Conservation (phyloP, 2,329 filamentous ascomycete species). For the Decorospora gaudefroyi region DNA sequence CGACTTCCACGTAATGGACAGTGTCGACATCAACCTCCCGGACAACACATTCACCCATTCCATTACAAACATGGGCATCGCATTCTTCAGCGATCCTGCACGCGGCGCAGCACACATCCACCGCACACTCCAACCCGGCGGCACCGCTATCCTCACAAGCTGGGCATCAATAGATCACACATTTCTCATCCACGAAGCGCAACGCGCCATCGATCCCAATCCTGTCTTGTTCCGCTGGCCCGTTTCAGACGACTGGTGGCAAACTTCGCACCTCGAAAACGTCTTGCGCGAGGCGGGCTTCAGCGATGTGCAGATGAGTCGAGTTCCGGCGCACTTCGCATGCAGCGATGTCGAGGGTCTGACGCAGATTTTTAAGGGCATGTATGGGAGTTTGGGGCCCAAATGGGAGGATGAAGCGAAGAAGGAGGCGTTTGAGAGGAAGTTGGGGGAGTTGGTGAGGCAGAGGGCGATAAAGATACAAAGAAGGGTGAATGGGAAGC, state of each 20-base stretch:
- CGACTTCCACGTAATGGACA: conserved; percentile 5
- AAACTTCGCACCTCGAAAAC: conserved; percentile 8
- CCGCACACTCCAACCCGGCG: conserved; percentile 46
- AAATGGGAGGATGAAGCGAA: conserved; percentile 13
- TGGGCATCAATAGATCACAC: conserved; percentile 19
- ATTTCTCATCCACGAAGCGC: conserved; percentile 8
- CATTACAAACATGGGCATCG: conserved; percentile 49
- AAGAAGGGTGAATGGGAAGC: conserved; percentile 7
- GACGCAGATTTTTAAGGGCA: too few species aligned
- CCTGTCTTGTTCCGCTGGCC: conserved; percentile 15
- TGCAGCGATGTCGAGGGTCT: too few species aligned
- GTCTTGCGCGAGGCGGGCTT: conserved; percentile 14
- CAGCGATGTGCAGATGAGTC: conserved; percentile 6
- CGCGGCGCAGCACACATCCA: conserved; percentile 36
- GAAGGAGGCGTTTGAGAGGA: conserved; percentile 6
- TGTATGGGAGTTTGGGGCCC: conserved; percentile 10
- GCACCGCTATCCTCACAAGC: conserved; percentile 40
- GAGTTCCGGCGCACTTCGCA: too few species aligned
- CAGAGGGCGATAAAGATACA: neutral
- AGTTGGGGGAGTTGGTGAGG: conserved; percentile 2
- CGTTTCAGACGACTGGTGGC: conserved; percentile 19
- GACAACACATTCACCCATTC: conserved; percentile 45
- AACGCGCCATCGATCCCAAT: conserved; percentile 8
- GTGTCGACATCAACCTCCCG: conserved; percentile 20
- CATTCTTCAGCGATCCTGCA: conserved; percentile 40